Percentiles rank a stretch among this genome's conserved stretches.
Evolutionary conservation across 2,329 filamentous ascomycete genomes (phyloP).

Genomic region (Sclerotinia sclerotiorum): DNA sequence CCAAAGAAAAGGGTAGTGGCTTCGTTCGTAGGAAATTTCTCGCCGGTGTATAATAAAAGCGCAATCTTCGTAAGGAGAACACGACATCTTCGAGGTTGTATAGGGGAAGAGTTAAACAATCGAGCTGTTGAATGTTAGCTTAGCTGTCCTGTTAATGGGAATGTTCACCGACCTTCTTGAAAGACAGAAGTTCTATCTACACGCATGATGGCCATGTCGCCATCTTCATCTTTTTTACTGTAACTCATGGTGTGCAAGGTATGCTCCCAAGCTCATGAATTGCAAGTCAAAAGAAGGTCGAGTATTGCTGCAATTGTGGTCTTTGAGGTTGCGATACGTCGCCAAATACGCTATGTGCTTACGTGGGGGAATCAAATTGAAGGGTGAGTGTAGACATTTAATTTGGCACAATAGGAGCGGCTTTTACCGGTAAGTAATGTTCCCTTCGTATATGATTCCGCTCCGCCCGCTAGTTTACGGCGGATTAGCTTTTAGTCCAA

Average conservation of each 20-base stretch:
- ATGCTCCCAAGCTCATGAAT: constrained; percentile 42
- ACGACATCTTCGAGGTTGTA: constrained; percentile 95
- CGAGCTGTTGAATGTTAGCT: constrained; percentile 65
- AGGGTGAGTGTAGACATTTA: constrained; percentile 2
- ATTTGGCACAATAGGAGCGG: background rate
- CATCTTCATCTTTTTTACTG: constrained; percentile 99
- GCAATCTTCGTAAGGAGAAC: constrained; percentile 97
- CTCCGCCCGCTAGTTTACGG: background rate
- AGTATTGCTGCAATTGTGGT: constrained; percentile 22
- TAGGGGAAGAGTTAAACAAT: constrained; percentile 95
- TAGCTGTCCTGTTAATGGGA: constrained; percentile 37
- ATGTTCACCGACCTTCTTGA: constrained; percentile 75
- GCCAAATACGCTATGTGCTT: constrained; percentile 33
- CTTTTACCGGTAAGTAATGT: background rate
- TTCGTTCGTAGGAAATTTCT: constrained; percentile 96
- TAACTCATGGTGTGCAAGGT: constrained; percentile 72
- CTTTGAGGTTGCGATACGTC: constrained; percentile 35
- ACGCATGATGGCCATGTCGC: constrained; percentile 89
- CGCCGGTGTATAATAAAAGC: constrained; percentile 92
- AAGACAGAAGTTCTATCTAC: constrained; percentile 97
- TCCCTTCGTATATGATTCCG: background rate
- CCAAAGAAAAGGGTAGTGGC: constrained; percentile 98
- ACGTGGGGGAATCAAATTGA: constrained; percentile 3
- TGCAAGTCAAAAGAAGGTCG: constrained; percentile 32
- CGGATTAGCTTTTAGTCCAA: background rate